A percentile compares a stretch with the other conserved stretches of the same genome.
phyloP scores from a whole-genome alignment of 192 early-diverging fungal species.

The Coemansia sp. region DNA sequence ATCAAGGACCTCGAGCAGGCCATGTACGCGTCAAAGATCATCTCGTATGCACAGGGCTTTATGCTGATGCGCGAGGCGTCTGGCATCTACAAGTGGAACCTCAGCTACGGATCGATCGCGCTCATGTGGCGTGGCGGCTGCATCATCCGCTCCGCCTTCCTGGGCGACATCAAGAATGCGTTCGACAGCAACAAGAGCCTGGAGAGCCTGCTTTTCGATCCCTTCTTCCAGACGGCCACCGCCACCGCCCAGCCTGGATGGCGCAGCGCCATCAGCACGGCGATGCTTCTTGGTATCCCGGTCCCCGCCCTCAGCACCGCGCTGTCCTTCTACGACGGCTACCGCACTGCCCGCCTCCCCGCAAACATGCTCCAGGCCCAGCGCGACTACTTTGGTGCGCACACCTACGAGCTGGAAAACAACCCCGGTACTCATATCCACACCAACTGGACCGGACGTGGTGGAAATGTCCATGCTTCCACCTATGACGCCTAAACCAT shows the following conservation, averaged over 20 bases:
- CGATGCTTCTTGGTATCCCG: constrained; percentile 82
- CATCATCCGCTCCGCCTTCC: constrained; percentile 96
- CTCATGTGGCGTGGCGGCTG: constrained; percentile 99
- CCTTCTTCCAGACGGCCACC: constrained; percentile 94
- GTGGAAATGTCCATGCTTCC: constrained; percentile 73
- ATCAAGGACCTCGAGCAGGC: constrained; percentile 90
- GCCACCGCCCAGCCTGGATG: constrained; percentile 80
- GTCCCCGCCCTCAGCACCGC: constrained; percentile 88
- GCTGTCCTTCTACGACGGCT: constrained; percentile 96
- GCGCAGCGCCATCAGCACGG: constrained; percentile 84
- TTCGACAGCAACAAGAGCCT: constrained; percentile 85
- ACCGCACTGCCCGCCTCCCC: constrained; percentile 83
- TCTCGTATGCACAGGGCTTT: constrained; percentile 98
- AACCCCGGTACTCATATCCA: constrained; percentile 76
- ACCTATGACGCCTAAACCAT: constrained; percentile 67
- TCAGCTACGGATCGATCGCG: constrained; percentile 97
- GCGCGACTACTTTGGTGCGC: constrained; percentile 99
- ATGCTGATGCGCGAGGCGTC: constrained; percentile 97
- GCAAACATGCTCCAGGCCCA: constrained; percentile 97
- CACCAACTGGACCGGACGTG: constrained; percentile 98
- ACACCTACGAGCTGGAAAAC: constrained; percentile 87
- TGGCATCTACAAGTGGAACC: constrained; percentile 88
- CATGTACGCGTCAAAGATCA: constrained; percentile 96
- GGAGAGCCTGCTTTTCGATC: constrained; percentile 91
- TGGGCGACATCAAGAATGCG: constrained; percentile 96